Evolutionary conservation across 805 yeast genomes (phyloP), one percentile per base, ranked within the genome.

Genomic region (Metschnikowia similis): DNA sequence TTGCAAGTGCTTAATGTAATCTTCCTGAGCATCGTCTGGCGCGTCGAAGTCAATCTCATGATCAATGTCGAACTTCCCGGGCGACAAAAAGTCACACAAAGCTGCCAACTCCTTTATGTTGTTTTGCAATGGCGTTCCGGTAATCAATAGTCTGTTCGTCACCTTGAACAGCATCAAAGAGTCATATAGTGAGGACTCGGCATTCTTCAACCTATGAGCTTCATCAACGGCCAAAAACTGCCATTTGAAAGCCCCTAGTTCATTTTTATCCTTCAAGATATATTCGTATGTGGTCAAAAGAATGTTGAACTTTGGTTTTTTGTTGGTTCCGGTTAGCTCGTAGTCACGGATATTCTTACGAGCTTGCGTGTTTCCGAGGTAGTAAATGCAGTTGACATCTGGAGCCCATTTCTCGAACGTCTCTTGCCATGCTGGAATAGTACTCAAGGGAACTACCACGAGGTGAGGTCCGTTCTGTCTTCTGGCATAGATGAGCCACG

Each of bases 401-500:
- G 99, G 98, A 0, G 99, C 81, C 99, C 99, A 94, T 62, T 84
- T 82, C 60, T 94, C 98, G 67, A 94, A 89, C 2, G 99, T 94
- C 65, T 94, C 99, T 71, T 94, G 98, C 99, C 99, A 94, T 0
- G 99, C 96, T 2, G 98, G 97, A 48, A 94, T 83, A 0, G 99
- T 94, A 2, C 96, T 87, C 50, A 94, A 72, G 0, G 99, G 99
- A 7, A 94, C 99, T 30, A 94, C 99, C 16, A 94, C 94, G 40
- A 94, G 65, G 67, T 92, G 97, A 2, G 99, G 99, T 7, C 99
- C 99, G 67, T 91, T 88, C 64, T 94, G 99, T 68, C 96, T 82
- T 66, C 99, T 82, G 4, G 97, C 95, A 66, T 87, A 94, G 36
- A 94, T 82, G 45, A 94, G 77, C 98, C 99, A 94, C 41, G 96